These are phyloP conservation scores for Chytriomyces sp. DNA, from an alignment of 192 early-diverging fungal genomes.

Conservation along the genomic window DNA sequence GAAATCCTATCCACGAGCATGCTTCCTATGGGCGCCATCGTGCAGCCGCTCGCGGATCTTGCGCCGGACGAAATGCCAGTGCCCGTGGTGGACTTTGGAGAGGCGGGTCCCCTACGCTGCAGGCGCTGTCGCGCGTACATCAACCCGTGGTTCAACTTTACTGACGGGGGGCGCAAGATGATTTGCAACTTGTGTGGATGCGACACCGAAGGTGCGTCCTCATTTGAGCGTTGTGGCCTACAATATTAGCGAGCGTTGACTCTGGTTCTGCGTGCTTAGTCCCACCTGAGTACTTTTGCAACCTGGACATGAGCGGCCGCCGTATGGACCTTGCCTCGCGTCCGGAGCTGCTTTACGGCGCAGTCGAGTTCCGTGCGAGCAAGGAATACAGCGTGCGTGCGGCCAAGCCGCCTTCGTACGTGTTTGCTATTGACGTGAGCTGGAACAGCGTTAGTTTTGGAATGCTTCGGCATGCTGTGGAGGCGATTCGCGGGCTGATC, in stretches of 20 bases:
- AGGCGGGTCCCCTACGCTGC: slow-evolving; percentile 86
- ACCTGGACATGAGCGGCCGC: slow-evolving; percentile 89
- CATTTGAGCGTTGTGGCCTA: background rate
- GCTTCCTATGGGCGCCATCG: slow-evolving; percentile 81
- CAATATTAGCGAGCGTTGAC: too few relatives aligned
- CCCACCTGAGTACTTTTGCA: slow-evolving; percentile 87
- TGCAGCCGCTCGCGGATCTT: slow-evolving; percentile 90
- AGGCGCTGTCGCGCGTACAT: slow-evolving; percentile 91
- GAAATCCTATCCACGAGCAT: slow-evolving; percentile 77
- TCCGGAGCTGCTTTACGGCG: slow-evolving; percentile 88
- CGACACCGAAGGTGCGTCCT: slow-evolving; percentile 71
- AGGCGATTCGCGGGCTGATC: slow-evolving; percentile 68
- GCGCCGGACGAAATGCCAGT: slow-evolving; percentile 78
- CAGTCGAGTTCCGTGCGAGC: slow-evolving; percentile 87
- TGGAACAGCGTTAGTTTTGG: slow-evolving; percentile 85
- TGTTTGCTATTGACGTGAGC: slow-evolving; percentile 96
- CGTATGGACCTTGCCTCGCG: slow-evolving; percentile 81
- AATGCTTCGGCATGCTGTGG: slow-evolving; percentile 68
- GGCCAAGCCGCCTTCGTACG: slow-evolving; percentile 71
- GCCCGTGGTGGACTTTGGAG: slow-evolving; percentile 80
- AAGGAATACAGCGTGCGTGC: slow-evolving; percentile 73
- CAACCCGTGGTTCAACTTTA: slow-evolving; percentile 86
- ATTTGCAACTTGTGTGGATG: slow-evolving; percentile 92
- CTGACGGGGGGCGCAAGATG: slow-evolving; percentile 88
- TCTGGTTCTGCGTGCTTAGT: too few relatives aligned